Conservation (phyloP, 805 yeast species). For the Lipomyces starkeyi region DNA sequence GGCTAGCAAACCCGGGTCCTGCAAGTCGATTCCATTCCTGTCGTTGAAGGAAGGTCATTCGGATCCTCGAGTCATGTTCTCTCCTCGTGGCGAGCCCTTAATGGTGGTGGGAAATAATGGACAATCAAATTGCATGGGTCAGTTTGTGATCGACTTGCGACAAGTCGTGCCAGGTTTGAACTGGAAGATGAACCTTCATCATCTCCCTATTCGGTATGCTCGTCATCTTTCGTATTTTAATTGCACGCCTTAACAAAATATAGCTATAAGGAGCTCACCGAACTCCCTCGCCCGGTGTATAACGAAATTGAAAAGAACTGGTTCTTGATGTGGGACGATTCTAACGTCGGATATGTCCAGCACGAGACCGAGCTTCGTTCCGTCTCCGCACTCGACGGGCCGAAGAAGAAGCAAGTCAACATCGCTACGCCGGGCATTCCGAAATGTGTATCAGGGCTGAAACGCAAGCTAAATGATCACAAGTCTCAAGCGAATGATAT, state of each 20-base stretch:
- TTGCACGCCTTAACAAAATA: background rate
- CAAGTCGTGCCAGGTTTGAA: constrained; percentile 26
- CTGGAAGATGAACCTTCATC: constrained; percentile 12
- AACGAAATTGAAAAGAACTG: constrained; percentile 31
- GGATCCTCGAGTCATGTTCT: constrained; percentile 33
- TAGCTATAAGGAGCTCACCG: constrained; percentile 20
- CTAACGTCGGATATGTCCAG: constrained; percentile 16
- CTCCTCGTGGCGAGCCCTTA: constrained; percentile 36
- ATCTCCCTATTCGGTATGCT: constrained; percentile 23
- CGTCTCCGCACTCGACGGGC: constrained; percentile 10
- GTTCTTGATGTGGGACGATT: constrained; percentile 30
- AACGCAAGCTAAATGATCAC: background rate
- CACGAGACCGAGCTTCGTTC: constrained; percentile 23
- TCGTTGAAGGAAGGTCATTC: constrained; percentile 18
- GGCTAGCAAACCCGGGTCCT: constrained; percentile 12
- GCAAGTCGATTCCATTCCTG: constrained; percentile 12
- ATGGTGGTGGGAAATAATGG: constrained; percentile 36
- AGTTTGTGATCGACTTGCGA: constrained; percentile 30
- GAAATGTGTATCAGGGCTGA: constrained; percentile 10
- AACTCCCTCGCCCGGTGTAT: constrained; percentile 18
- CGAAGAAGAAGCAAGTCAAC: background rate
- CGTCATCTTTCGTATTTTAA: background rate
- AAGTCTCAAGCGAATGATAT: constrained; percentile 16
- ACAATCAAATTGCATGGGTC: constrained; percentile 23
- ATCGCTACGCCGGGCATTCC: constrained; percentile 1